These are phyloP conservation scores for Alternaria rosae DNA, from an alignment of 2,329 filamentous ascomycete species.

Conservation along the genomic window DNA sequence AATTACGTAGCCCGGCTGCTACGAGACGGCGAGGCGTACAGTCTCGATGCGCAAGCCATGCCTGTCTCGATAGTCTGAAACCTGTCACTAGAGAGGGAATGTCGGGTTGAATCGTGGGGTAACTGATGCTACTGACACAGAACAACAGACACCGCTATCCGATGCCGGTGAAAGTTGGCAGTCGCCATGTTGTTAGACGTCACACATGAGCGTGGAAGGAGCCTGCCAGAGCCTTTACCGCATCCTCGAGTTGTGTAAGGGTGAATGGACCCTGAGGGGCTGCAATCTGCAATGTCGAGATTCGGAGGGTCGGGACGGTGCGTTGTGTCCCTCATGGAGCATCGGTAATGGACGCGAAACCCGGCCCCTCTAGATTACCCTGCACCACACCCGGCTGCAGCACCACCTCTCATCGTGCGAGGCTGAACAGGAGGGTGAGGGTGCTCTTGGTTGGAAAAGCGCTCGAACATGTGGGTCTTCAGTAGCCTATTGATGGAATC, in stretches of 20 bases:
- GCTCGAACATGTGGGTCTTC: constrained; percentile 26
- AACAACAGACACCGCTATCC: constrained; percentile 13
- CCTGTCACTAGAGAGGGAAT: not conserved
- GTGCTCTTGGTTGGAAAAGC: constrained; percentile 30
- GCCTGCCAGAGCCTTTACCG: not conserved
- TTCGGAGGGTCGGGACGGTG: constrained; percentile 14
- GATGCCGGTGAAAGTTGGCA: constrained; percentile 11
- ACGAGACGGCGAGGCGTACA: not conserved
- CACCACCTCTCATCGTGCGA: constrained; percentile 29
- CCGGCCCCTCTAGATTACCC: constrained; percentile 22
- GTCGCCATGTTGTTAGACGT: not conserved
- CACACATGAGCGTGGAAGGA: constrained; percentile 5
- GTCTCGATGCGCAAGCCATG: not conserved
- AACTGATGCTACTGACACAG: not conserved
- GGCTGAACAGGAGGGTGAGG: constrained; percentile 35
- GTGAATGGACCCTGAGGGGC: constrained; percentile 7
- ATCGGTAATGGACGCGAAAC: constrained; percentile 8
- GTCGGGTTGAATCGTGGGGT: not conserved
- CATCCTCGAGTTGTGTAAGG: constrained; percentile 3
- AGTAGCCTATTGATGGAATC: constrained; percentile 33
- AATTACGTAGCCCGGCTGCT: not conserved
- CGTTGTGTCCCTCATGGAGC: constrained; percentile 5
- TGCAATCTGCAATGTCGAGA: constrained; percentile 5
- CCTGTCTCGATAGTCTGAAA: not conserved
- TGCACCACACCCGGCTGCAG: constrained; percentile 18